Base-by-base conservation (phyloP, 345 rosid genomes). In the Jatropha curcas region DNA sequence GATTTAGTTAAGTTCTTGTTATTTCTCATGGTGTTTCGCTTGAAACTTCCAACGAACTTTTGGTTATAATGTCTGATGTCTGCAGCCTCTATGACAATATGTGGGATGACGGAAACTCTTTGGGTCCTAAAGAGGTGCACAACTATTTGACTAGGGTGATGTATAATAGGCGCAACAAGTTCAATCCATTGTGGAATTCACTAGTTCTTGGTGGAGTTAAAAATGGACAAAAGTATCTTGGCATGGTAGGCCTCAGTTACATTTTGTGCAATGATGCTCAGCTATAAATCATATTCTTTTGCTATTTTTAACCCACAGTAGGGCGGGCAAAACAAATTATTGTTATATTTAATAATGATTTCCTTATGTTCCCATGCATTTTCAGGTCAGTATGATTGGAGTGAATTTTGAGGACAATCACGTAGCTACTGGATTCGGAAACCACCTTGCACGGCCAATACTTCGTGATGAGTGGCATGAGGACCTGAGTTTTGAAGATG, bases 21-120 rank as follows among this genome's bases (percentile, higher is more conserved):
- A 13, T 25, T 43, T 41, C 30, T 35, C 39, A 20, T 61, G 34
- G 39, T 37, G 12, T 19, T 70, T 66, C 70, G 43, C 51, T 67
- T 65, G 43, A 58, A 57, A 57, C n/a, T 80, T 74, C 57, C 76
- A 55, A 20, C 25, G 24, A 27, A 66, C 16, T 59, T n/a, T 7
- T 57, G 24, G 17, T 56, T 71, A 46, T 71, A 46, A 68, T 58
- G 43, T 71, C 73, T 27, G 25, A 25, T 81, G 56, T 41, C 80
- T 83, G 74, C 87, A 95, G 99, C 81, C 79, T 95, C 67, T 81
- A 93, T 76, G 99, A 95, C 87, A 90, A 93, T 68, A 92, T 95
- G 99, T 93, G 99, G 98, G 99, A 95, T 86, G 99, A 93, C 75
- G 97, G 96, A 50, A 93, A 95, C 81, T 95, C 99, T 20, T 83